Percentiles rank a stretch among this genome's conserved stretches.
Conservation (phyloP, 805 yeast genomes). For the Ogataea zsoltii region DNA sequence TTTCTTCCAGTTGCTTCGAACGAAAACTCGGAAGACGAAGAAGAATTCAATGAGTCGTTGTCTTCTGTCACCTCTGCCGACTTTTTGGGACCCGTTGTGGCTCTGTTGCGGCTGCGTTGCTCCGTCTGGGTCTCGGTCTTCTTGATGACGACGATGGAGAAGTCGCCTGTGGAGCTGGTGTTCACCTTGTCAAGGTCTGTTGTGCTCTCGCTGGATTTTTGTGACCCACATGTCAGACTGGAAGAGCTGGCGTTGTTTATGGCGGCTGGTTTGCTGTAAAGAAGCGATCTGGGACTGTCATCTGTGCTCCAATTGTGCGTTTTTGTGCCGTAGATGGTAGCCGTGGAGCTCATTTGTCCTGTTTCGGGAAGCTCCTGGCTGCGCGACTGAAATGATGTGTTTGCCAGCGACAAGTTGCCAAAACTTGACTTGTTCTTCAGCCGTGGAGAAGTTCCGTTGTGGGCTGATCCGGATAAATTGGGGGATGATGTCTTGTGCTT, state of each 20-base stretch:
- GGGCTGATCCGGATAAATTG: constrained; percentile 9
- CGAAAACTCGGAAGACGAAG: constrained; percentile 35
- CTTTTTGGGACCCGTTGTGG: constrained; percentile 3
- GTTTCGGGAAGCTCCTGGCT: neutral
- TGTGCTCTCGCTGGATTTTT: neutral
- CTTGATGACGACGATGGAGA: constrained; percentile 26
- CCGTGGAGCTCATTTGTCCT: constrained; percentile 10
- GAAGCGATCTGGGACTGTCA: constrained; percentile 22
- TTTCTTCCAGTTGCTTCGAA: constrained; percentile 38
- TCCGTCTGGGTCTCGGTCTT: constrained; percentile 2
- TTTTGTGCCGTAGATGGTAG: constrained; percentile 34
- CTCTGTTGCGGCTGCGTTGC: neutral
- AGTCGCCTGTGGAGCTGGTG: constrained; percentile 23
- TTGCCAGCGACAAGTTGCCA: constrained; percentile 6
- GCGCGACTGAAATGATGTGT: neutral
- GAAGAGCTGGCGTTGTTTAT: neutral
- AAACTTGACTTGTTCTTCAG: constrained; percentile 19
- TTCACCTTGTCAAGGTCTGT: neutral
- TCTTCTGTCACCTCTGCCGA: constrained; percentile 2
- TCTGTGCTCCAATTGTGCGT: constrained; percentile 32
- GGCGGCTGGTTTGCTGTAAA: constrained; percentile 6
- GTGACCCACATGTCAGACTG: neutral
- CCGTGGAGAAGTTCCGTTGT: constrained; percentile 7
- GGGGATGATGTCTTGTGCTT: constrained; percentile 27
- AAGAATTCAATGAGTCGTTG: constrained; percentile 15